A percentile compares a stretch with the other conserved stretches of the same genome.
Conservation (phyloP, 306 rosid species). For the Pyrus betulifolia region DNA sequence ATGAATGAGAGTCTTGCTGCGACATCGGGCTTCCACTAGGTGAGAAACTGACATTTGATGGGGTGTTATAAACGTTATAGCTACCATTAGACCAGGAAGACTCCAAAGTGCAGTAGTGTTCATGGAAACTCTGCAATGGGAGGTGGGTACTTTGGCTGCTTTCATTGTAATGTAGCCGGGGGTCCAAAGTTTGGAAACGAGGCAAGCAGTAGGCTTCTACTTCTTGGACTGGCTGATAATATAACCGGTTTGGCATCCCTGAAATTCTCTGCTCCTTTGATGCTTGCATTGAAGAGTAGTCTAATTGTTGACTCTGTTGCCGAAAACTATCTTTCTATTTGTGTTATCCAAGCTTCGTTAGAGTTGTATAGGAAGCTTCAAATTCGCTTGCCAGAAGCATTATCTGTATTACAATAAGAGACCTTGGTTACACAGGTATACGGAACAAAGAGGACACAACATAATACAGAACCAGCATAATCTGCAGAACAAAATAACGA, state of each 20-base stretch:
- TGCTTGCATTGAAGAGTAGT: slow-evolving; percentile 53
- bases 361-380: background rate
- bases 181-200: slow-evolving; percentile 43
- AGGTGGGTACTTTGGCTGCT: slow-evolving; percentile 40
- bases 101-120: slow-evolving; percentile 72
- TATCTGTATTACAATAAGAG: slow-evolving; percentile 2
- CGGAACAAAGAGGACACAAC: slow-evolving; percentile 1
- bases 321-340: background rate
- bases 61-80: slow-evolving; percentile 34
- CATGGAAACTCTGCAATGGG: slow-evolving; percentile 28
- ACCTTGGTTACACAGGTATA: slow-evolving; percentile 1
- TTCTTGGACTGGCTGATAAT: slow-evolving; percentile 58
- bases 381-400: slow-evolving; percentile 8
- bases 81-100: slow-evolving; percentile 55
- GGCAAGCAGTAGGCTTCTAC: slow-evolving; percentile 57
- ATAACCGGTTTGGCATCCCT: slow-evolving; percentile 43
- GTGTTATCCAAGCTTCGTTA: slow-evolving; percentile 12
- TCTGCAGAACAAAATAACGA: slow-evolving; percentile 24
- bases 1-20: slow-evolving; percentile 57
- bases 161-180: slow-evolving; percentile 33
- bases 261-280: slow-evolving; percentile 60
- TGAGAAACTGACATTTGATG: slow-evolving; percentile 64
- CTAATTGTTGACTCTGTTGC: background rate
- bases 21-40: slow-evolving; percentile 66
- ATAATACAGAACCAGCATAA: background rate